Evolutionary conservation across 257 asterid genomes (phyloP), one percentile per base, ranked within the genome.

Genomic region (Petrea volubilis): DNA sequence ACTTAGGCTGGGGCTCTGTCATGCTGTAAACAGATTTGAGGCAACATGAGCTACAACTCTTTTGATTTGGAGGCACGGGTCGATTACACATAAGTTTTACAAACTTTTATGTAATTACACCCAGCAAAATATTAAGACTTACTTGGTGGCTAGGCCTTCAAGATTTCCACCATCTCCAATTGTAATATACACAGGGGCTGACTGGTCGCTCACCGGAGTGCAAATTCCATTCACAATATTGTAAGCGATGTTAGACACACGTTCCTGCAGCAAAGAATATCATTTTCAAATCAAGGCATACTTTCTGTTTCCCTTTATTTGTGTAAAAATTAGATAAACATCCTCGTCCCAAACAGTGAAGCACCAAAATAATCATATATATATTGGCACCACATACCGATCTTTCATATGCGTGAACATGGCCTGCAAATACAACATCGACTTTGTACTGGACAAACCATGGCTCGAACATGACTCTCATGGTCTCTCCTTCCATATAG

Each of bases 401-500:
- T 70, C 98, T 79, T 61, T 94, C 98, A 33, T 94, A 91, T 11
- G 97, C 96, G n/a, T 94, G 97, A 60, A 94, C 96, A 67, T 91
- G 99, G 66, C 99, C 99, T 1, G 99, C 82, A 70, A 89, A 89
- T 21, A 94, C 97, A 21, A 94, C 55, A 58, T 94, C 99, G 41
- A 94, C 99, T 76, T 89, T 89, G 86, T 86, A 59, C 81, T 86
- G 1, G 10, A 94, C 95, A 41, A 94, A 81, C 96, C 90, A 89
- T 0, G 84, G 76, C 74, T 91, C 97, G 7, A 23, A 94, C 95
- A 87, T 82, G 38, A 91, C 97, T 77, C 99, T 80, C 97, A 94
- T 91, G 61, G 88, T 81, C 80, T 94, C 99, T n/a, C 97, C 99
- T 84, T 94, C 99, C 95, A 94, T 82, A 53, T 63, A 88, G 86